These are phyloP conservation scores for Venturia oleaginea DNA, from an alignment of 2,329 filamentous ascomycete species.

Conservation along the genomic window DNA sequence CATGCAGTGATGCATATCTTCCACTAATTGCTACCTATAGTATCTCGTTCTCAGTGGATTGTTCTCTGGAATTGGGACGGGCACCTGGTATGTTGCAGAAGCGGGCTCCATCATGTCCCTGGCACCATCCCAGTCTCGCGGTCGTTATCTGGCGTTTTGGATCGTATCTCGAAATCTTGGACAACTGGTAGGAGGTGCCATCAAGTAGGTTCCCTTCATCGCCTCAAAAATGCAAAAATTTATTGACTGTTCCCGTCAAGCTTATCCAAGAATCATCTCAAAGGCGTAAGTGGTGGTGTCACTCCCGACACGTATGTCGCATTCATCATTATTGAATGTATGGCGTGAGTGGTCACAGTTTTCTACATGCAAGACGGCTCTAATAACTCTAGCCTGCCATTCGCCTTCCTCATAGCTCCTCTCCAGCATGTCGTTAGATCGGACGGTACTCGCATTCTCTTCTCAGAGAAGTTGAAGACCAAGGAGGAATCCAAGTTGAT, in stretches of 20 bases:
- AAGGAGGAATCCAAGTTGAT: slow-evolving; percentile 21
- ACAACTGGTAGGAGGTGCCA: slow-evolving; percentile 39
- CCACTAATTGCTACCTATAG: neutral
- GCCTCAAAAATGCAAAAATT: no score
- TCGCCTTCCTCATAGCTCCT: slow-evolving; percentile 33
- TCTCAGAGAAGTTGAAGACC: slow-evolving; percentile 32
- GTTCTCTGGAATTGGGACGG: neutral
- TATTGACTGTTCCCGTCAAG: neutral
- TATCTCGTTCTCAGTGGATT: neutral
- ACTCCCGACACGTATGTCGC: neutral
- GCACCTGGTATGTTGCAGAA: slow-evolving; percentile 30
- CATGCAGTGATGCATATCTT: neutral
- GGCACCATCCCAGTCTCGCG: slow-evolving; percentile 37
- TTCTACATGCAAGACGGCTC: neutral
- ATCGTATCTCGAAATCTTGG: slow-evolving; percentile 40
- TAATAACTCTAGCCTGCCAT: neutral
- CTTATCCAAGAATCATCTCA: neutral
- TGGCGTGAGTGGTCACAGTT: neutral
- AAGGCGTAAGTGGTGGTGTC: neutral
- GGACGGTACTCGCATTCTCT: slow-evolving; percentile 35
- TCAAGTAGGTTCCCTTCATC: slow-evolving; percentile 16
- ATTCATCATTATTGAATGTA: neutral
- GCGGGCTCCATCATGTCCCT: slow-evolving; percentile 41
- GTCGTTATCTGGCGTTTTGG: slow-evolving; percentile 41
- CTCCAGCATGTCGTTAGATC: slow-evolving; percentile 38